A percentile compares a stretch with the other conserved stretches of the same genome.
Conservation (phyloP, 306 rosid species). For the Pterocarpus macrocarpus region DNA sequence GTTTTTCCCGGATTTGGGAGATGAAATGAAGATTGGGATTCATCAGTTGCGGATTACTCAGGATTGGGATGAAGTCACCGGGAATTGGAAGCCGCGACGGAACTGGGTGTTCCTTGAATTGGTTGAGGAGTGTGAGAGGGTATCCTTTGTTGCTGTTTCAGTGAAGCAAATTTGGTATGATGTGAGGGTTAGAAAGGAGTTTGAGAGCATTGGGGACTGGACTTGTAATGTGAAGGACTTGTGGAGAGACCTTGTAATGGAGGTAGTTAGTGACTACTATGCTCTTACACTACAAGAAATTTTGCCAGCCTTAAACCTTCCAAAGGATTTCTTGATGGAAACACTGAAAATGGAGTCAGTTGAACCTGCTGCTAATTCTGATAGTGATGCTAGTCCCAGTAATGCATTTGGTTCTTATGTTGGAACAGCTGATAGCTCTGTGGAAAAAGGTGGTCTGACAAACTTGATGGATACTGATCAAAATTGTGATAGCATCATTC, state of each 20-base stretch:
- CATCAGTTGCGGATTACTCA: constrained; percentile 64
- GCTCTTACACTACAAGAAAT: constrained; percentile 54
- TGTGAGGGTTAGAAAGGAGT: constrained; percentile 56
- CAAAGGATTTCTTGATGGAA: constrained; percentile 45
- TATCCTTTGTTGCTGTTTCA: constrained; percentile 61
- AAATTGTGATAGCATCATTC: constrained; percentile 9
- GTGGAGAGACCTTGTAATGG: constrained; percentile 71
- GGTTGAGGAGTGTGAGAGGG: constrained; percentile 66
- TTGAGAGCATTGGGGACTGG: constrained; percentile 67
- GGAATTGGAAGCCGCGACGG: constrained; percentile 71
- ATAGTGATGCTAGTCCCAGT: constrained; percentile 24
- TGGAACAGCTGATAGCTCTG: constrained; percentile 5
- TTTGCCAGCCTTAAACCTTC: constrained; percentile 45
- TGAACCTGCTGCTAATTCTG: constrained; percentile 40
- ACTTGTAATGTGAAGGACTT: constrained; percentile 60
- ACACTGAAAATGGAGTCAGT: constrained; percentile 39
- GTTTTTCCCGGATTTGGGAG: constrained; percentile 91
- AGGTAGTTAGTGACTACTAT: constrained; percentile 62
- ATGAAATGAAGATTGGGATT: constrained; percentile 61
- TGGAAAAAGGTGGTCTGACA: constrained; percentile 21
- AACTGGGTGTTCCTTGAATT: constrained; percentile 79
- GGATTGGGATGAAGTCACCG: constrained; percentile 76
- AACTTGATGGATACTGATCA: constrained; percentile 34
- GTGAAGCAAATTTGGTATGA: constrained; percentile 91
- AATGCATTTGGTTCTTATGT: constrained; percentile 35